Evolutionary conservation across 805 yeast species (phyloP), one percentile per base, ranked within the genome.

Genomic region (Candida montana): DNA sequence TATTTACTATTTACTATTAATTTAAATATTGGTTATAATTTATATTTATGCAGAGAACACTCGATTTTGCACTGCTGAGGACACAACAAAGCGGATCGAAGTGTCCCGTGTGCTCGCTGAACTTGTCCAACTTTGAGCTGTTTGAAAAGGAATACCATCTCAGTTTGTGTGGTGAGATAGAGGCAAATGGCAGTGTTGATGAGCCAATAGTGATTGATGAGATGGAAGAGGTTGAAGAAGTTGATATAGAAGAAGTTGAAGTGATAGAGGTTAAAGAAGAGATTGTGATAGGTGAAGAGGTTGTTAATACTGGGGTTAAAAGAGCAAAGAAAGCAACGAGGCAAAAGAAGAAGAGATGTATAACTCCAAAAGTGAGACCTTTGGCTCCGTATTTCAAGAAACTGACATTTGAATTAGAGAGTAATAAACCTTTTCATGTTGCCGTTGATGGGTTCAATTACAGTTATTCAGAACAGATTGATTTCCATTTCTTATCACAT

Each of bases 381-480:
- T 46, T 50, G 2, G 47, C 54, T 1, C 88, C 88, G 0, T 63
- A 64, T 0, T 67, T 78, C 39, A 83, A 83, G 52, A 65, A 72
- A 5, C 50, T 83, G 16, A 49, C 57, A 1, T 77, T 83, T 42
- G 63, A 59, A 3, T 43, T 46, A 6, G 10, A 20, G 3, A 29
- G 10, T 16, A n/a, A 20, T 17, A 30, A 24, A 2, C 19, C 16
- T 10, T 30, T 35, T 17, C 63, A 69, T 41, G 50, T 76, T 3
- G 74, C 81, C 0, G 86, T 83, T 20, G 93, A 83, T 62, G 89
- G 89, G 77, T 83, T 61, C 64, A 71, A 54, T 49, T 65, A 69
- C 8, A 68, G 73, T 0, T 29, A 33, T 9, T 68, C 74, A 46
- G 65, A 64, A 0, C 57, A 61, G 1, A 73, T 83, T 6, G 46